phyloP scores from a whole-genome alignment of 176 grass and related monocot species.

The Ananas comosus region DNA sequence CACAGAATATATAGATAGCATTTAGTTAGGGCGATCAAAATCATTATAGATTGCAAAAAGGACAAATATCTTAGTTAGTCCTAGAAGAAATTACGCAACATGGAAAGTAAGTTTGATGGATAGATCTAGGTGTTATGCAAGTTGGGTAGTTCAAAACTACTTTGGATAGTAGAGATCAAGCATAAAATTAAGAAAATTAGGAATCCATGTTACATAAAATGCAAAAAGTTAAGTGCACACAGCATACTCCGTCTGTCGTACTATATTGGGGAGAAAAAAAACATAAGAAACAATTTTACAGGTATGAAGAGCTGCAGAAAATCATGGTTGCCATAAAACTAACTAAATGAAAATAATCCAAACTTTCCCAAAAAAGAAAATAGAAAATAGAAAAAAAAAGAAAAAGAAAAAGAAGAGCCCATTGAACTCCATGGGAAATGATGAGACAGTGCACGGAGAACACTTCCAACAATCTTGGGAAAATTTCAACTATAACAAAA shows the following conservation, averaged over 20 bases:
- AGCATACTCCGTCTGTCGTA: too few relatives aligned
- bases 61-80: neutral
- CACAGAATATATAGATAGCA: neutral
- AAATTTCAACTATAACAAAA: neutral
- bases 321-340: too few relatives aligned
- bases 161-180: neutral
- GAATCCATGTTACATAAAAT: neutral
- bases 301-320: too few relatives aligned
- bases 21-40: neutral
- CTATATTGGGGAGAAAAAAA: too few relatives aligned
- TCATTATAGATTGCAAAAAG: neutral
- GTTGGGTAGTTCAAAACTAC: neutral
- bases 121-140: neutral
- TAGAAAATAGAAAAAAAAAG: neutral
- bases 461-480: neutral
- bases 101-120: neutral
- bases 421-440: neutral
- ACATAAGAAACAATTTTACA: too few relatives aligned
- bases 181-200: neutral
- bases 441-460: neutral
- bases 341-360: too few relatives aligned
- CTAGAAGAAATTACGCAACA: neutral
- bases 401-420: neutral
- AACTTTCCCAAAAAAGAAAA: too few relatives aligned
- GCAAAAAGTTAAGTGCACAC: neutral